These are phyloP conservation scores for Hygrophila difformis DNA, from an alignment of 257 asterid species.

Conservation along the genomic window DNA sequence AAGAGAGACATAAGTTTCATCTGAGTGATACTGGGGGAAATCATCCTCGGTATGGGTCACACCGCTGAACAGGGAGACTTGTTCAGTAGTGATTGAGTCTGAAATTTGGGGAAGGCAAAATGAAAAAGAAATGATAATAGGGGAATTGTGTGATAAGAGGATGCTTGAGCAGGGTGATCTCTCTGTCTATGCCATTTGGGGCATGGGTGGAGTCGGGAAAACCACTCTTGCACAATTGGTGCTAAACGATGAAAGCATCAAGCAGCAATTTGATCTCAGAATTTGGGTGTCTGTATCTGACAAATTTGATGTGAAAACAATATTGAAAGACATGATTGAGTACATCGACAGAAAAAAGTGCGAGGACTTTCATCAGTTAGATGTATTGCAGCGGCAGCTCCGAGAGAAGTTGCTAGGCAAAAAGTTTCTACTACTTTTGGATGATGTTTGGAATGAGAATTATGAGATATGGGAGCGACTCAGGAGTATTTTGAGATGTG, in stretches of 20 bases:
- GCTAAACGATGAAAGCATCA: conserved; percentile 17
- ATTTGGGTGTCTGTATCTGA: conserved; percentile 24
- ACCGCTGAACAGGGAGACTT: conserved; percentile 18
- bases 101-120: conserved; percentile 22
- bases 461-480: conserved; percentile 16
- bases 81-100: conserved; percentile 20
- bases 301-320: conserved; percentile 14
- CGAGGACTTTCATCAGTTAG: conserved; percentile 11
- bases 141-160: not conserved
- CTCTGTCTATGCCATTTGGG: conserved; percentile 21
- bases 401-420: conserved; percentile 17
- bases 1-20: conserved; percentile 15
- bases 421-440: conserved; percentile 20
- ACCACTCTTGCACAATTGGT: conserved; percentile 24
- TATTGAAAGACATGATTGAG: conserved; percentile 17
- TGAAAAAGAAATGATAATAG: conserved; percentile 21
- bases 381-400: conserved; percentile 15
- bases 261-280: conserved; percentile 13
- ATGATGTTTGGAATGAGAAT: conserved; percentile 30
- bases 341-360: conserved; percentile 1
- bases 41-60: not conserved
- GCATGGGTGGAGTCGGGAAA: conserved; percentile 31
- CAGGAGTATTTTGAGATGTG: conserved; percentile 14
- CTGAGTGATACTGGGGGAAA: conserved; percentile 17
- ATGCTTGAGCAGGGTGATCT: conserved; percentile 10